Evolutionary conservation across 148 eudicot species (phyloP).

Genomic region (Camellia sinensis): DNA sequence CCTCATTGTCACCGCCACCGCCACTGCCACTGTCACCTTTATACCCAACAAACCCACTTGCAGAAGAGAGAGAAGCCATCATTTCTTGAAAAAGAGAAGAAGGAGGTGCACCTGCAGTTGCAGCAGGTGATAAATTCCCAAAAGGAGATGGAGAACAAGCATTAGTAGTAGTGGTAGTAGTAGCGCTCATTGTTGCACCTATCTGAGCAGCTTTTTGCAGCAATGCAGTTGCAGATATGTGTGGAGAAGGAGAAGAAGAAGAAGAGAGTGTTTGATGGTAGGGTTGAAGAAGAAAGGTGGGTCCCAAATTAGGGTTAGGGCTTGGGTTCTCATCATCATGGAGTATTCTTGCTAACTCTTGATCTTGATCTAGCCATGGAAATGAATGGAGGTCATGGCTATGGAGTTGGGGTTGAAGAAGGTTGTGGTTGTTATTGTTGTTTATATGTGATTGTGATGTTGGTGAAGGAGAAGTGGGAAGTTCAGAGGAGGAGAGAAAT

Average conservation of each 20-base stretch:
- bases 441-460: slow-evolving; percentile 20
- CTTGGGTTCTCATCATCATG: slow-evolving; percentile 21
- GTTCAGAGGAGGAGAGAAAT: slow-evolving; percentile 16
- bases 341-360: neutral
- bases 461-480: slow-evolving; percentile 13
- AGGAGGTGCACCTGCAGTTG: slow-evolving; percentile 13
- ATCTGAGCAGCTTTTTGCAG: slow-evolving; percentile 89
- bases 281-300: slow-evolving; percentile 27
- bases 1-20: slow-evolving; percentile 34
- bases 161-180: too few relatives aligned
- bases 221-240: slow-evolving; percentile 90
- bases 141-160: slow-evolving; percentile 20
- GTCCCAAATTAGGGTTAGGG: slow-evolving; percentile 59
- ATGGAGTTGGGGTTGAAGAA: slow-evolving; percentile 31
- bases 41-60: slow-evolving; percentile 22
- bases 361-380: slow-evolving; percentile 48
- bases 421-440: neutral
- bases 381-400: slow-evolving; percentile 27
- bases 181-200: slow-evolving; percentile 62
- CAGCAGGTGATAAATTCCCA: slow-evolving; percentile 37
- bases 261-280: slow-evolving; percentile 15
- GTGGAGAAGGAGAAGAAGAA: slow-evolving; percentile 26
- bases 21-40: neutral
- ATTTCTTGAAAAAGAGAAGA: slow-evolving; percentile 49
- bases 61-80: slow-evolving; percentile 52